These are phyloP conservation scores for Gossypium anomalum DNA, from an alignment of 345 rosid genomes.

Conservation along the genomic window DNA sequence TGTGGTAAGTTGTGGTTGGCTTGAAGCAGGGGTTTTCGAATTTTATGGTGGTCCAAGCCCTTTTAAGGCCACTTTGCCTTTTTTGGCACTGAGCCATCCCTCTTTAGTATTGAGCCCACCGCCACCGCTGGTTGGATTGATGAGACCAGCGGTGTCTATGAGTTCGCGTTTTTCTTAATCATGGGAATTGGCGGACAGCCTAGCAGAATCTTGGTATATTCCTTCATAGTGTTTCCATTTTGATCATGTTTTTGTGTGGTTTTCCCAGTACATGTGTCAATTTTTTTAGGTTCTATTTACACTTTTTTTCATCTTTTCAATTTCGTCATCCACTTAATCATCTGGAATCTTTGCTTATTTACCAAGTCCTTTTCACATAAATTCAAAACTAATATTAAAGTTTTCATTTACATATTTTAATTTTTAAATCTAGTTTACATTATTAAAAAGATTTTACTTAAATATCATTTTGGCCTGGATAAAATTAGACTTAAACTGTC, in stretches of 20 bases:
- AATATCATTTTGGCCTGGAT: too few relatives aligned
- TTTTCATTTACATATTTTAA: too few relatives aligned
- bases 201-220: slow-evolving; percentile 27
- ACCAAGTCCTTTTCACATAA: neutral
- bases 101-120: neutral
- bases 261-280: neutral
- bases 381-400: too few relatives aligned
- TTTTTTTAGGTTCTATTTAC: neutral
- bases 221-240: neutral
- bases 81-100: neutral
- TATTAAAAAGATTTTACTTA: too few relatives aligned
- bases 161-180: neutral
- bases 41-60: slow-evolving; percentile 13
- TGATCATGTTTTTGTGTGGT: neutral
- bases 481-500: too few relatives aligned
- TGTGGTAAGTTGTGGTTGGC: neutral
- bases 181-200: slow-evolving; percentile 35
- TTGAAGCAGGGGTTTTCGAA: neutral
- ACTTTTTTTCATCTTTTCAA: neutral
- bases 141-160: slow-evolving; percentile 14
- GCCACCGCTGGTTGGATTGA: neutral
- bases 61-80: neutral
- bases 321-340: neutral
- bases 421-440: too few relatives aligned
- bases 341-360: slow-evolving; percentile 6